Base-by-base conservation (phyloP, 148 eudicot species). In the Pharnaceum exiguum region DNA sequence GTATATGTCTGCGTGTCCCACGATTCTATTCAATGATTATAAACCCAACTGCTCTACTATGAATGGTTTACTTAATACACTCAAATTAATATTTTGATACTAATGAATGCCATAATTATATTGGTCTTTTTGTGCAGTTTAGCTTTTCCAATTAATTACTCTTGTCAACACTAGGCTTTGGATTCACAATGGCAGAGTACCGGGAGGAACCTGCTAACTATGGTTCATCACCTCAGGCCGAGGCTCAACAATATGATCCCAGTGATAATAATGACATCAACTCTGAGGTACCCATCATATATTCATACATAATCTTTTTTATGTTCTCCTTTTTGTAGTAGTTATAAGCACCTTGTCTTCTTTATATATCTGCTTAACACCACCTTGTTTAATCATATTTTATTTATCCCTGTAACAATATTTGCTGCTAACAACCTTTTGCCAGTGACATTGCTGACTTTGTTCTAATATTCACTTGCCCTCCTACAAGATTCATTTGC, bases 131-230 rank as follows among this genome's bases (percentile, higher is more conserved):
- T n/a, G n/a, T n/a, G n/a, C n/a, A 25, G 27, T 40, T 18, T 51
- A 16, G 40, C 16, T 53, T 28, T 18, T n/a, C 10, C 5, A 10
- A 39, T 12, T 22, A 26, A 13, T n/a, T 6, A 21, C 16, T 30
- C 33, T 33, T 35, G 46, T n/a, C n/a, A 19, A 33, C 24, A 23
- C 2, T 23, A n/a, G 13, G 43, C 25, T 40, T 33, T 25, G 26
- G 65, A 15, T 19, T 24, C 37, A 70, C 51, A 65, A 85, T 82
- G 87, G 26, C 82, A 68, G 87, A 82, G n/a, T 81, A 76, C 67
- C 77, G 70, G 37, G 85, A 70, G 26, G 86, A 76, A 39, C 59
- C 59, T 29, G 71, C 57, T 38, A 67, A 59, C 18, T 64, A 66
- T 47, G 75, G 60, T 23, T 48, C 66, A 38, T 75, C 83, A 10